phyloP scores from a whole-genome alignment of 805 yeast species.

The Hemisphaericaspora nanyangensis region DNA sequence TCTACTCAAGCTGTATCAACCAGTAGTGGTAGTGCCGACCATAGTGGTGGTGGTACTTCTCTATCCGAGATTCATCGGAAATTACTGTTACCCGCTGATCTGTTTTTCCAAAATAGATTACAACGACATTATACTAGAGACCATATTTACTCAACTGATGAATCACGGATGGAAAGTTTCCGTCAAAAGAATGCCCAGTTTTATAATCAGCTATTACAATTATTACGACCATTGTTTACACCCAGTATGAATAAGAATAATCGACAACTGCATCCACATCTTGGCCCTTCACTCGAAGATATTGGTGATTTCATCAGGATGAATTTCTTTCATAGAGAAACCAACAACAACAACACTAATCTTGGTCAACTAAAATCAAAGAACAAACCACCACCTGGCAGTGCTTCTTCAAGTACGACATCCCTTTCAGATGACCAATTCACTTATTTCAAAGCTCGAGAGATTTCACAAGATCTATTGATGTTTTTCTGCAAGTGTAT shows the following conservation, averaged over 20 bases:
- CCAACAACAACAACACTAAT: background rate
- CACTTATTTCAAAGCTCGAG: constrained; percentile 25
- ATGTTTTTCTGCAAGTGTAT: constrained; percentile 22
- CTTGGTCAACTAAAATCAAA: background rate
- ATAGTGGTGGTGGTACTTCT: constrained; percentile 12
- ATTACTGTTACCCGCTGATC: constrained; percentile 32
- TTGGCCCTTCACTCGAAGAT: constrained; percentile 28
- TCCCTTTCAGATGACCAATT: constrained; percentile 10
- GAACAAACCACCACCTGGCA: background rate
- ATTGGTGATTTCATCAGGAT: constrained; percentile 20
- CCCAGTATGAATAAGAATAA: constrained; percentile 19
- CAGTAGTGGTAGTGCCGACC: constrained; percentile 11
- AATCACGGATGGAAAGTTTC: constrained; percentile 2
- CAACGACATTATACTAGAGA: constrained; percentile 14
- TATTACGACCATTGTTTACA: constrained; percentile 21
- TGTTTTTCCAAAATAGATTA: constrained; percentile 22
- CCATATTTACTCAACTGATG: background rate
- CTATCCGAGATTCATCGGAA: constrained; percentile 27
- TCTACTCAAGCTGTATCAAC: constrained; percentile 13
- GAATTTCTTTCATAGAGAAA: constrained; percentile 10
- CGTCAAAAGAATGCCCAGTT: constrained; percentile 16
- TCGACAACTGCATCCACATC: constrained; percentile 23
- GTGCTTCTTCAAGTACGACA: constrained; percentile 11
- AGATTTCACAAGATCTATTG: constrained; percentile 25
- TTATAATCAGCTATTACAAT: constrained; percentile 14